phyloP scores from a whole-genome alignment of 2,329 filamentous ascomycete species.

The Geosmithia putterillii region DNA sequence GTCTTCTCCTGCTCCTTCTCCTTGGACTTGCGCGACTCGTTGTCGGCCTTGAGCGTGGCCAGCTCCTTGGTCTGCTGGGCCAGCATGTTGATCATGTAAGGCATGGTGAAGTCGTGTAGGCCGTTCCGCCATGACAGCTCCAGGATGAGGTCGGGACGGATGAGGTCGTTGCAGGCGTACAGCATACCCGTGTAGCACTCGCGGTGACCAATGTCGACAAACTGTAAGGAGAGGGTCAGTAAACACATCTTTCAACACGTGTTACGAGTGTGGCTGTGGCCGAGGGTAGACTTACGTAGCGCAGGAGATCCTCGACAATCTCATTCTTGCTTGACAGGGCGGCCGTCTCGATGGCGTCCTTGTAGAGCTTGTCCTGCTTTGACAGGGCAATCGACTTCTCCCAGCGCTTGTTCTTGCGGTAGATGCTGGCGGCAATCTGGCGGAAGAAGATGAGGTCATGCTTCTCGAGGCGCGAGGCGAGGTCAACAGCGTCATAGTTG shows the following conservation, averaged over 20 bases:
- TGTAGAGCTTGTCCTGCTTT: constrained; percentile 99
- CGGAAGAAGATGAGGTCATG: constrained; percentile 99
- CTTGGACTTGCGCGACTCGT: constrained; percentile 79
- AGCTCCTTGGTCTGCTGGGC: constrained; percentile 83
- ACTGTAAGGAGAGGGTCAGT: constrained; percentile 43
- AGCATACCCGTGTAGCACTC: constrained; percentile 99
- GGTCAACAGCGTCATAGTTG: constrained; percentile 92
- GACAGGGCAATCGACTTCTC: constrained; percentile 96
- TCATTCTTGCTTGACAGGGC: constrained; percentile 84
- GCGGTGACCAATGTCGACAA: constrained; percentile 96
- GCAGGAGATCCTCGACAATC: constrained; percentile 87
- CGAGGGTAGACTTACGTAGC: constrained; percentile 67
- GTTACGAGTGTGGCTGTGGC: neutral
- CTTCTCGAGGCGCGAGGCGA: constrained; percentile 87
- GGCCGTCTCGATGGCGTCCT: constrained; percentile 96
- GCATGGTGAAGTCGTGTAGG: constrained; percentile 95
- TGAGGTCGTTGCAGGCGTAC: constrained; percentile 95
- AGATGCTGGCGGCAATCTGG: constrained; percentile 95
- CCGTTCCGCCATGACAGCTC: constrained; percentile 96
- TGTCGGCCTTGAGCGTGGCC: constrained; percentile 79
- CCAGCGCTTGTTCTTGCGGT: constrained; percentile 99
- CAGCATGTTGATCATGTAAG: constrained; percentile 98
- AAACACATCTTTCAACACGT: constrained; percentile 1
- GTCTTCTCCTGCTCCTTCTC: constrained; percentile 66
- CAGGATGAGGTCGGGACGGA: constrained; percentile 82